phyloP scores from a whole-genome alignment of 1,284 basidiomycete genomes.

The Sparassis latifolia region DNA sequence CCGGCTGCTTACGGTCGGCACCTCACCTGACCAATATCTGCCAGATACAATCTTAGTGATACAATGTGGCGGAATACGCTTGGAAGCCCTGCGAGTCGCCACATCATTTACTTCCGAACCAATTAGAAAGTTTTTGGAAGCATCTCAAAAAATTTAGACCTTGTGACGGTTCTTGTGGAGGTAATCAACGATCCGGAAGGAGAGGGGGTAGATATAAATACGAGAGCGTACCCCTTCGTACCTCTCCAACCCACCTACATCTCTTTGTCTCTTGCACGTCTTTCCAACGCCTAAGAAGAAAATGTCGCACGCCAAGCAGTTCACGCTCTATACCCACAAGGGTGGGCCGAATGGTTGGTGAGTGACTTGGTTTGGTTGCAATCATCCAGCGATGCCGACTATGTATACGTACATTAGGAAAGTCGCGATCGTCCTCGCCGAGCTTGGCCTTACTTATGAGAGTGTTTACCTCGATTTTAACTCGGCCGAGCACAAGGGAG shows the following conservation, averaged over 20 bases:
- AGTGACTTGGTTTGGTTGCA: background rate
- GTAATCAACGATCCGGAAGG: no score
- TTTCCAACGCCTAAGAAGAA: background rate
- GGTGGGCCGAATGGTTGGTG: constrained; percentile 14
- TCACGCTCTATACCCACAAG: constrained; percentile 21
- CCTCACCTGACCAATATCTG: no score
- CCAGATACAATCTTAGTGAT: no score
- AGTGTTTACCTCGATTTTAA: constrained; percentile 8
- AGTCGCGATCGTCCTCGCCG: constrained; percentile 3
- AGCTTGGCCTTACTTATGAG: constrained; percentile 5
- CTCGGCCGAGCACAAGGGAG: constrained; percentile 5
- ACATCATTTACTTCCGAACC: no score
- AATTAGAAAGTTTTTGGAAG: no score
- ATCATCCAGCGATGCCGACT: background rate
- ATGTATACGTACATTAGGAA: constrained; percentile 5
- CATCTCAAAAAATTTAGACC: no score
- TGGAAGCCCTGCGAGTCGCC: no score
- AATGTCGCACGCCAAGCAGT: constrained; percentile 16
- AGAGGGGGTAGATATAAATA: background rate
- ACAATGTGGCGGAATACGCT: no score
- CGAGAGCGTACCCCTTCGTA: background rate
- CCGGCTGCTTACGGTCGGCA: no score
- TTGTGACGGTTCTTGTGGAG: no score
- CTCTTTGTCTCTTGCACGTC: no score
- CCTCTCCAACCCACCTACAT: background rate